A percentile compares a stretch with the other conserved stretches of the same genome.
These are phyloP conservation scores for Escovopsis sp. DNA, from an alignment of 2,329 filamentous ascomycete species.

Conservation along the genomic window DNA sequence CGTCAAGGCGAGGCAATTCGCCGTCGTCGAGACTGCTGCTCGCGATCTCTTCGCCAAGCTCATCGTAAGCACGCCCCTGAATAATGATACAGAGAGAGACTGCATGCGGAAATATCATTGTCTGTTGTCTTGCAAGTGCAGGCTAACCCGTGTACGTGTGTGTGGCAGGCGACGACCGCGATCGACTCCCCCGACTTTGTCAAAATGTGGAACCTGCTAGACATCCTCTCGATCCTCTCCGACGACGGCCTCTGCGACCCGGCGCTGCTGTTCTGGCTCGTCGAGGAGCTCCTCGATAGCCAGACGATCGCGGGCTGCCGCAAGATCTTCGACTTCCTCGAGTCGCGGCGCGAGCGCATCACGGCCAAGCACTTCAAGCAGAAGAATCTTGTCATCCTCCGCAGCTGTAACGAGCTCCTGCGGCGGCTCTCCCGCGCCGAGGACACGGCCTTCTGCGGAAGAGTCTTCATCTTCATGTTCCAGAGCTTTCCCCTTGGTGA, in stretches of 20 bases:
- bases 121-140: too few relatives aligned
- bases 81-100: too few relatives aligned
- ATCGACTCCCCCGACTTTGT: constrained; percentile 70
- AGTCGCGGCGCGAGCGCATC: constrained; percentile 79
- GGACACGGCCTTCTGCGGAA: constrained; percentile 91
- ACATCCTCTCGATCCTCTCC: constrained; percentile 76
- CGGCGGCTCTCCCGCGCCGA: constrained; percentile 86
- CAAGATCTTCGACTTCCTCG: constrained; percentile 84
- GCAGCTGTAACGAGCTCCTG: constrained; percentile 90
- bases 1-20: constrained; percentile 37
- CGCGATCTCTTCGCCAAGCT: constrained; percentile 66
- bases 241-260: constrained; percentile 67
- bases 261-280: constrained; percentile 71
- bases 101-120: constrained; percentile 11
- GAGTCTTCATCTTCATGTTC: constrained; percentile 97
- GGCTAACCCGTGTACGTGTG: too few relatives aligned
- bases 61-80: constrained; percentile 46
- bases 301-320: constrained; percentile 88
- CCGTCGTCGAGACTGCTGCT: constrained; percentile 69
- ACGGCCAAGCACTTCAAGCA: constrained; percentile 66
- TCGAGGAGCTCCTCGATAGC: constrained; percentile 90
- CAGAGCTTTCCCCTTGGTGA: constrained; percentile 95
- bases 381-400: constrained; percentile 78
- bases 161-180: constrained; percentile 48
- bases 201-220: constrained; percentile 82